Evolutionary conservation across 352 stramenopile genomes (phyloP).

Genomic region (Phytophthora hibernalis): DNA sequence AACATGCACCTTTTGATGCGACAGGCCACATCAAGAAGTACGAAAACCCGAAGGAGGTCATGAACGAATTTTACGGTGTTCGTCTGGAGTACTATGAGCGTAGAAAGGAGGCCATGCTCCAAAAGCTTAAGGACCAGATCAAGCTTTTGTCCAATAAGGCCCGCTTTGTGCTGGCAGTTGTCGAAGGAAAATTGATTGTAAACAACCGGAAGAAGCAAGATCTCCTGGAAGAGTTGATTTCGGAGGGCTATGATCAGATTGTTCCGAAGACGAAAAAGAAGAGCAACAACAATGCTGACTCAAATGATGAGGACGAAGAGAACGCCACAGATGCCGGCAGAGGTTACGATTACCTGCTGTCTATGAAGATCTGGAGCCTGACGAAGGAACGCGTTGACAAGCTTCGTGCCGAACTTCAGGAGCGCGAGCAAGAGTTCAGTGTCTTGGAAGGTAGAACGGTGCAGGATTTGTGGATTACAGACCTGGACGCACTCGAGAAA

Average conservation of each 20-base stretch:
- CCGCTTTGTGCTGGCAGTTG: slow-evolving; percentile 95
- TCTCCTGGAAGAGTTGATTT: slow-evolving; percentile 88
- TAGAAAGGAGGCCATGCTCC: slow-evolving; percentile 90
- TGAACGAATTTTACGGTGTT: slow-evolving; percentile 94
- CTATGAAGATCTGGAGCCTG: slow-evolving; percentile 94
- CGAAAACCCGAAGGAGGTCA: slow-evolving; percentile 91
- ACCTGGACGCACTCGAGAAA: slow-evolving; percentile 92
- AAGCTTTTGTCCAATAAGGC: slow-evolving; percentile 95
- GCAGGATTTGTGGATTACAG: slow-evolving; percentile 92
- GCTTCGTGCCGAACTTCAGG: slow-evolving; percentile 89
- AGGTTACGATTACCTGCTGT: slow-evolving; percentile 96
- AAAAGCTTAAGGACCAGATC: slow-evolving; percentile 91
- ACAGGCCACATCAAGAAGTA: slow-evolving; percentile 95
- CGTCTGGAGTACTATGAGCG: slow-evolving; percentile 94
- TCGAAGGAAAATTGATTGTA: slow-evolving; percentile 93
- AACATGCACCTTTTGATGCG: slow-evolving; percentile 97
- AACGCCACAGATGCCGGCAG: slow-evolving; percentile 42
- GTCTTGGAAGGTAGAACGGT: slow-evolving; percentile 83
- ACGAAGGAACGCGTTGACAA: slow-evolving; percentile 94
- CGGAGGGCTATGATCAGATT: slow-evolving; percentile 91
- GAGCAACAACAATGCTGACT: slow-evolving; percentile 50
- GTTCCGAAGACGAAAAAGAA: slow-evolving; percentile 57
- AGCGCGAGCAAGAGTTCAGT: slow-evolving; percentile 87
- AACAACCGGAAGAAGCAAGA: slow-evolving; percentile 95
- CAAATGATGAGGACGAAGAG: slow-evolving; percentile 65